Percentiles rank a stretch among this genome's conserved stretches.
phyloP scores from a whole-genome alignment of 2,329 filamentous ascomycete species.

The Xylaria sp. region DNA sequence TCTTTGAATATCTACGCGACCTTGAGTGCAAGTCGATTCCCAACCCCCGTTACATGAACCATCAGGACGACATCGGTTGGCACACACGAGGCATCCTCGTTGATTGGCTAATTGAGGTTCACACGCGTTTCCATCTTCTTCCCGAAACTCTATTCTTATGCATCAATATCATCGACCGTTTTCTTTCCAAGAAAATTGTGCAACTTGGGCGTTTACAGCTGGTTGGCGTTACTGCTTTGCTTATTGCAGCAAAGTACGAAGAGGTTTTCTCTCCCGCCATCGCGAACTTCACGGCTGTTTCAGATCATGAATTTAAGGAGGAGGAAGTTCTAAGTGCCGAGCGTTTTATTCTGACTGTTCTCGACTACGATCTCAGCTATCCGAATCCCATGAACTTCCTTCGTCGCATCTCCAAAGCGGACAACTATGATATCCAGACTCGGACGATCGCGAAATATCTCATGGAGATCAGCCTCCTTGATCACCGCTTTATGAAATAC shows the following conservation, averaged over 20 bases:
- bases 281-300: conserved; percentile 95
- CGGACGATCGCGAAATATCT: conserved; percentile 97
- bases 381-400: conserved; percentile 99
- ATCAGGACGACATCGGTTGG: conserved; percentile 96
- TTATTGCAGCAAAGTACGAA: conserved; percentile 99
- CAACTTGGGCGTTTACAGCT: conserved; percentile 95
- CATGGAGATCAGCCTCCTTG: conserved; percentile 94
- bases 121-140: conserved; percentile 93
- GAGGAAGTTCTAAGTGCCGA: conserved; percentile 97
- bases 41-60: conserved; percentile 93
- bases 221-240: conserved; percentile 98
- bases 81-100: conserved; percentile 97
- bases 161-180: conserved; percentile 98
- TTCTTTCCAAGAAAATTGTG: conserved; percentile 94
- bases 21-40: conserved; percentile 82
- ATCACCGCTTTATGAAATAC: conserved; percentile 92
- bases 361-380: conserved; percentile 98
- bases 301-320: conserved; percentile 95
- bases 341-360: conserved; percentile 87
- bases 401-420: conserved; percentile 96
- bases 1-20: conserved; percentile 93
- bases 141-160: conserved; percentile 96
- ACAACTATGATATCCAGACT: conserved; percentile 98
- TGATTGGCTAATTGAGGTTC: conserved; percentile 98
- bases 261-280: conserved; percentile 97